Percentiles rank a stretch among this genome's conserved stretches.
These are phyloP conservation scores for Kurtzmaniella fragi DNA, from an alignment of 805 yeast genomes.

Conservation along the genomic window DNA sequence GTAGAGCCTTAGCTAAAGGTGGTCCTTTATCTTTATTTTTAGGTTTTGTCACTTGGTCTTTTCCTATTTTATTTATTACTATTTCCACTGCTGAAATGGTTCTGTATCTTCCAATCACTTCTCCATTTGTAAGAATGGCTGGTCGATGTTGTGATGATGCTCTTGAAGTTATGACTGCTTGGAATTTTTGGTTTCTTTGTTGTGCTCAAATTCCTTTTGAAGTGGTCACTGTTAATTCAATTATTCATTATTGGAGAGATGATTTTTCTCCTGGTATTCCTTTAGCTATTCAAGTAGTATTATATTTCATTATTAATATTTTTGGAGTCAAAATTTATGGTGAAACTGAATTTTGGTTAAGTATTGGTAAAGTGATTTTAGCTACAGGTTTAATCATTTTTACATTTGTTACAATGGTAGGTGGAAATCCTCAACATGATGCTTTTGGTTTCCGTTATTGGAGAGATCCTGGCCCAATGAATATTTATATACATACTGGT, in stretches of 20 bases:
- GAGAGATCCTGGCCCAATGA: conserved; percentile 36
- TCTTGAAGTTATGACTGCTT: conserved; percentile 68
- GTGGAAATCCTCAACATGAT: conserved; percentile 72
- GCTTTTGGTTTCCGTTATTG: conserved; percentile 47
- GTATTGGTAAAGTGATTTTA: conserved; percentile 61
- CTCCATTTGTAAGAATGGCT: conserved; percentile 72
- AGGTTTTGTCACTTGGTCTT: conserved; percentile 63
- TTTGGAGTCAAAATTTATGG: conserved; percentile 76
- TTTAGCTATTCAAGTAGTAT: conserved; percentile 56
- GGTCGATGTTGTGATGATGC: conserved; percentile 76
- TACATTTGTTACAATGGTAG: conserved; percentile 78
- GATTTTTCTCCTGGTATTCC: conserved; percentile 72
- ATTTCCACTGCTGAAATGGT: conserved; percentile 76
- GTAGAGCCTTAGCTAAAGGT: conserved; percentile 55
- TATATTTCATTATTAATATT: conserved; percentile 60
- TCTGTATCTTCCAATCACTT: conserved; percentile 66
- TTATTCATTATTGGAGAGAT: conserved; percentile 76
- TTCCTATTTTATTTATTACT: conserved; percentile 64
- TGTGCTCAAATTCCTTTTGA: conserved; percentile 81
- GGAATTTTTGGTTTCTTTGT: conserved; percentile 75
- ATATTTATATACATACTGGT: conserved; percentile 36
- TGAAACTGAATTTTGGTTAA: conserved; percentile 74
- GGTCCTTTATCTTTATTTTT: conserved; percentile 69
- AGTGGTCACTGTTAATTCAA: conserved; percentile 72
- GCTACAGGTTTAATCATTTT: conserved; percentile 73